Conservation (phyloP, 176 grass and related monocot genomes). For the Rhynchospora pubera region DNA sequence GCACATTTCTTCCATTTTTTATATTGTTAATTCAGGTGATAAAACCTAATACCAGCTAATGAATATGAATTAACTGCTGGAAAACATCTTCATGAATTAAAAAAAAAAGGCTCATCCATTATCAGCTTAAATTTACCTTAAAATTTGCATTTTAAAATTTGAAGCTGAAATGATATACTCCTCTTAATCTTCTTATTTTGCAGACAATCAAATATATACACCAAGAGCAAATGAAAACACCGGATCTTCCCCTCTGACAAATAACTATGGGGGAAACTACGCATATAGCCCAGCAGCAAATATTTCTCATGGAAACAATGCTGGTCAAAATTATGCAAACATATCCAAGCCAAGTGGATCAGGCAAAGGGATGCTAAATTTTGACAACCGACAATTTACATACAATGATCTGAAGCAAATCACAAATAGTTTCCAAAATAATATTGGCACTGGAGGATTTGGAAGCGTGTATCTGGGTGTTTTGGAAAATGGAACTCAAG, state of each 20-base stretch:
- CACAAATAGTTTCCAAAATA: conserved; percentile 16
- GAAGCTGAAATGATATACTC: too few relatives aligned
- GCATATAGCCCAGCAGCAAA: neutral
- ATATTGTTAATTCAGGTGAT: too few relatives aligned
- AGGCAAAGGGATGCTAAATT: neutral
- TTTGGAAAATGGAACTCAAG: conserved; percentile 17
- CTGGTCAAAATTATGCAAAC: neutral
- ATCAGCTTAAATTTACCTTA: too few relatives aligned
- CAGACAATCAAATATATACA: too few relatives aligned
- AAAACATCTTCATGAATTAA: too few relatives aligned
- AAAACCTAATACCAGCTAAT: too few relatives aligned
- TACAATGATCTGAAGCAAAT: conserved; percentile 5
- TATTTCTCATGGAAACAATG: neutral
- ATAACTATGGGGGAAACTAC: neutral
- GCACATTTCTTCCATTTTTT: too few relatives aligned
- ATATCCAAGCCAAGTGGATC: too few relatives aligned
- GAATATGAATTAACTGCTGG: too few relatives aligned
- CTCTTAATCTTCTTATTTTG: neutral
- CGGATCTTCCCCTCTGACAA: neutral
- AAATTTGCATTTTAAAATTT: too few relatives aligned
- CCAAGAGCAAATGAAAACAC: too few relatives aligned
- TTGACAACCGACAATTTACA: conserved; percentile 3
- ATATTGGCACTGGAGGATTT: conserved; percentile 23
- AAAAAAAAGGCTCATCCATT: too few relatives aligned
- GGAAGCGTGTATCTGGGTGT: conserved; percentile 9